These are phyloP conservation scores for Raphanus hybrid DNA, from an alignment of 441 rosid species.

Conservation along the genomic window DNA sequence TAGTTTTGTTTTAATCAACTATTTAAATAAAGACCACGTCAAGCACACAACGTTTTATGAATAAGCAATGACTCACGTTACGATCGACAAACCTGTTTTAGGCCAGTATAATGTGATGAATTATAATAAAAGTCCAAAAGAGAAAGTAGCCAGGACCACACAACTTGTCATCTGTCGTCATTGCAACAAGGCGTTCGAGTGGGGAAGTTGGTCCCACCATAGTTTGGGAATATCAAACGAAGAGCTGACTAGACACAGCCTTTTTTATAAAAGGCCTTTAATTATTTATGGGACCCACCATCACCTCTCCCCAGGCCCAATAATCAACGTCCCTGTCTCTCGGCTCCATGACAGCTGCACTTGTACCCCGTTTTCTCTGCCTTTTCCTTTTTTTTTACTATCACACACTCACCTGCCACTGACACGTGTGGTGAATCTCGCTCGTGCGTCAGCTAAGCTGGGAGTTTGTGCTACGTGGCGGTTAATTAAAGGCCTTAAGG, in stretches of 20 bases:
- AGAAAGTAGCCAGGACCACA: conserved; percentile 35
- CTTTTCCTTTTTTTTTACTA: neutral
- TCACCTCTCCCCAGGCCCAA: conserved; percentile 37
- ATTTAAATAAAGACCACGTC: too few relatives aligned
- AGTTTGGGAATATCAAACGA: conserved; percentile 30
- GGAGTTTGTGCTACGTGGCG: conserved; percentile 32
- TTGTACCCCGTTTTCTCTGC: conserved; percentile 38
- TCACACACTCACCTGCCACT: neutral
- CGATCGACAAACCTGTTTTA: too few relatives aligned
- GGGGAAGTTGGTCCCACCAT: conserved; percentile 23
- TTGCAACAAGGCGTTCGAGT: conserved; percentile 34
- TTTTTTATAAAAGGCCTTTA: neutral
- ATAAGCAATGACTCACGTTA: too few relatives aligned
- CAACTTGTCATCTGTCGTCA: conserved; percentile 40
- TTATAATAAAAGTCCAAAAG: conserved; percentile 36
- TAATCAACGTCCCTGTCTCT: conserved; percentile 33
- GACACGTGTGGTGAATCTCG: conserved; percentile 31
- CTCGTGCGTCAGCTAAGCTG: conserved; percentile 36
- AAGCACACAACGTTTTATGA: too few relatives aligned
- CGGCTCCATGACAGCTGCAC: conserved; percentile 45
- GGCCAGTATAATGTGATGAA: too few relatives aligned
- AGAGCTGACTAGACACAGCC: conserved; percentile 34
- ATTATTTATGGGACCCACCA: conserved; percentile 26
- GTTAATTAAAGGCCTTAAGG: neutral
- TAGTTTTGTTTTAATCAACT: too few relatives aligned